Conservation (phyloP, 2,329 filamentous ascomycete genomes). For the Botrytis pseudocinerea region DNA sequence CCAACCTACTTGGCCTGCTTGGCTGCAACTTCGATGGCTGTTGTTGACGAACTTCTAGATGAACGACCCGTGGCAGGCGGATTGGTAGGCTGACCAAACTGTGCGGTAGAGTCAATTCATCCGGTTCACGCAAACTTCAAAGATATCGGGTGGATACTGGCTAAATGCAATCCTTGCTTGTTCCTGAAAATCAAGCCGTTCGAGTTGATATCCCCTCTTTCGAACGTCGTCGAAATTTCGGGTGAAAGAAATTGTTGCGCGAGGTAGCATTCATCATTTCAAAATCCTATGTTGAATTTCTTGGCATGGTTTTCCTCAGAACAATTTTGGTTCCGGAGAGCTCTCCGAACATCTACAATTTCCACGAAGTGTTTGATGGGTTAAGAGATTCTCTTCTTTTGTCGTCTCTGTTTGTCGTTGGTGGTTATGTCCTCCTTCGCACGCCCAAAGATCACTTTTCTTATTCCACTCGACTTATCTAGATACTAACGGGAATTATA, state of each 20-base stretch:
- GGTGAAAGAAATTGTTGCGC: neutral
- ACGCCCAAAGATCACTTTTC: neutral
- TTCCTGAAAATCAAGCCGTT: constrained; percentile 16
- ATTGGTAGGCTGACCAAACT: neutral
- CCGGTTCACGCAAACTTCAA: constrained; percentile 4
- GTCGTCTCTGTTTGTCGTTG: neutral
- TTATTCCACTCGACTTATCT: neutral
- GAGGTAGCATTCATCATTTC: neutral
- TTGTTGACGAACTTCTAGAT: neutral
- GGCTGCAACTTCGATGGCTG: neutral
- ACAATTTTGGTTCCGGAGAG: neutral
- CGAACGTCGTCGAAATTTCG: neutral
- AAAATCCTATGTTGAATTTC: neutral
- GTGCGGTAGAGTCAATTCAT: neutral
- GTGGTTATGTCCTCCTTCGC: neutral
- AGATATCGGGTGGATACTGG: constrained; percentile 12
- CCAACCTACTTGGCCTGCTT: constrained; percentile 13
- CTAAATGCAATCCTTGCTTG: constrained; percentile 9
- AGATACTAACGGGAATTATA: neutral
- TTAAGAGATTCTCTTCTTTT: too few relatives aligned
- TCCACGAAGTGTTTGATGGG: neutral
- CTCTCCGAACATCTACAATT: neutral
- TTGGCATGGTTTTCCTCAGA: neutral
- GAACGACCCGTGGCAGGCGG: neutral
- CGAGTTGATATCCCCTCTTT: constrained; percentile 3